A percentile compares a stretch with the other conserved stretches of the same genome.
phyloP scores from a whole-genome alignment of 2,329 filamentous ascomycete genomes.

The Rugonectria rugulosa region DNA sequence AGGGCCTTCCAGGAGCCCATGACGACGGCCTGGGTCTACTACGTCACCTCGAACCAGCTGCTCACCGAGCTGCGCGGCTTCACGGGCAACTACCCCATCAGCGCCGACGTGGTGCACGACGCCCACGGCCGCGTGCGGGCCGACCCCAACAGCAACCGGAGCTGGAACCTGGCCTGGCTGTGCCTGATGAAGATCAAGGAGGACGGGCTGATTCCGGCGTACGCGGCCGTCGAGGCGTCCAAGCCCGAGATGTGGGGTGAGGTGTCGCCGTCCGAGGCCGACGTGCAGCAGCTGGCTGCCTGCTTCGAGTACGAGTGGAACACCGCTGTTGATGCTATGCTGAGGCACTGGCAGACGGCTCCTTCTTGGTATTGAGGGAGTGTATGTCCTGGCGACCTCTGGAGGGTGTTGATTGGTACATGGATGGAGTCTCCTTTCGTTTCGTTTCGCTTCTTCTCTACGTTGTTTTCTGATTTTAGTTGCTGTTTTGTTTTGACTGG shows the following conservation, averaged over 20 bases:
- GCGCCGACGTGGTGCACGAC: slow-evolving; percentile 69
- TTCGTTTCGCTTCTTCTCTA: background rate
- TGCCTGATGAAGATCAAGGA: slow-evolving; percentile 71
- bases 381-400: background rate
- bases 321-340: slow-evolving; percentile 68
- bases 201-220: slow-evolving; percentile 66
- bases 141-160: slow-evolving; percentile 71
- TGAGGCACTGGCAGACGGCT: slow-evolving; percentile 71
- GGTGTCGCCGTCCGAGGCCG: slow-evolving; percentile 60
- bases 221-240: slow-evolving; percentile 67
- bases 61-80: slow-evolving; percentile 74
- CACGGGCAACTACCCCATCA: slow-evolving; percentile 73
- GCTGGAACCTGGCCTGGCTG: slow-evolving; percentile 81
- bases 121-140: slow-evolving; percentile 69
- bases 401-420: background rate
- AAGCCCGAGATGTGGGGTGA: slow-evolving; percentile 76
- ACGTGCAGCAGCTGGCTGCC: slow-evolving; percentile 64
- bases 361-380: slow-evolving; percentile 61
- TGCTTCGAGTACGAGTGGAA: slow-evolving; percentile 75
- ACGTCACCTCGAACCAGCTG: slow-evolving; percentile 74
- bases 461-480: too few relatives aligned
- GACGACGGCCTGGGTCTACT: slow-evolving; percentile 75
- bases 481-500: too few relatives aligned
- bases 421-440: background rate
- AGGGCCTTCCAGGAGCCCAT: slow-evolving; percentile 68